phyloP scores from a whole-genome alignment of 257 asterid genomes.

The Eucommia ulmoides region DNA sequence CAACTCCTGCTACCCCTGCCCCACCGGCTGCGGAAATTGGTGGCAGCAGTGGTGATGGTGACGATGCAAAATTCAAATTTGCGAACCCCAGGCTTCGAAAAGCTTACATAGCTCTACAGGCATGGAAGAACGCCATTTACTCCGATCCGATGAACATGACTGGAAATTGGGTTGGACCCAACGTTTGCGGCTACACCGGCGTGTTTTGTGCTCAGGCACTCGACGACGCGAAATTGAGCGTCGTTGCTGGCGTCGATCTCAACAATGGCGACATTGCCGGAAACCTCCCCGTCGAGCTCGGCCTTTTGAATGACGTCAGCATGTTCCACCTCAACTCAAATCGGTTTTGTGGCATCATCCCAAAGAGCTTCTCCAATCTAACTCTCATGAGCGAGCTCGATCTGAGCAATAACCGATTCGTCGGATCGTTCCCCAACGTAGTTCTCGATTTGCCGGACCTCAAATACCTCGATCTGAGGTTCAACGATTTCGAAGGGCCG shows the following conservation, averaged over 20 bases:
- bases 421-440: constrained; percentile 59
- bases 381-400: constrained; percentile 52
- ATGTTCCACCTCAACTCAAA: constrained; percentile 75
- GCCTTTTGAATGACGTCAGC: constrained; percentile 45
- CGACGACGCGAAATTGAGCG: constrained; percentile 34
- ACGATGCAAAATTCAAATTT: too few relatives aligned
- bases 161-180: constrained; percentile 54
- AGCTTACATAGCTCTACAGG: constrained; percentile 60
- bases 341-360: constrained; percentile 76
- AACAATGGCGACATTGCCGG: constrained; percentile 84
- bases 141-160: constrained; percentile 73
- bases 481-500: constrained; percentile 74
- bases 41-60: background rate
- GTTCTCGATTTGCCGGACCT: constrained; percentile 43
- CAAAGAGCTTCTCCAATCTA: constrained; percentile 31
- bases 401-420: constrained; percentile 82
- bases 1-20: too few relatives aligned
- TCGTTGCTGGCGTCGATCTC: constrained; percentile 79
- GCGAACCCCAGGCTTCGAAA: constrained; percentile 36
- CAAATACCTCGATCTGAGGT: constrained; percentile 64
- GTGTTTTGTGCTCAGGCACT: constrained; percentile 52
- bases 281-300: constrained; percentile 68
- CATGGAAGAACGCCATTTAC: constrained; percentile 62
- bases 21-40: too few relatives aligned
- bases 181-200: constrained; percentile 64